These are phyloP conservation scores for Alternaria infectoria DNA, from an alignment of 2,329 filamentous ascomycete species.

Conservation along the genomic window DNA sequence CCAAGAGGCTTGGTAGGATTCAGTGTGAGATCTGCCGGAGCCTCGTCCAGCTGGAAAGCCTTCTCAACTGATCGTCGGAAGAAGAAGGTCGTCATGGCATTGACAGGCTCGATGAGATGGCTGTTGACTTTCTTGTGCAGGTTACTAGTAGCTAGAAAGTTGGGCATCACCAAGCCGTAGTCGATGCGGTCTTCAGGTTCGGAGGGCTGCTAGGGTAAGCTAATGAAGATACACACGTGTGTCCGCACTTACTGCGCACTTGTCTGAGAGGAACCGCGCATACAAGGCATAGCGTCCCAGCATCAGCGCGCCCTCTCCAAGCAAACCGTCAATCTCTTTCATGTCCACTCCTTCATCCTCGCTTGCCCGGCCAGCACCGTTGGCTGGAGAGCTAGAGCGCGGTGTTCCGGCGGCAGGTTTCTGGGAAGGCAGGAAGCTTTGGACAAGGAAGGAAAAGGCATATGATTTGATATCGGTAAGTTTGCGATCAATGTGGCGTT, in stretches of 20 bases:
- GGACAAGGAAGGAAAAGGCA: constrained; percentile 94
- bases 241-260: constrained; percentile 71
- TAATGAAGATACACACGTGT: background rate
- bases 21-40: constrained; percentile 78
- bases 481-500: constrained; percentile 80
- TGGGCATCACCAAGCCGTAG: constrained; percentile 68
- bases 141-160: constrained; percentile 78
- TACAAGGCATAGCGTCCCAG: constrained; percentile 92
- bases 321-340: constrained; percentile 88
- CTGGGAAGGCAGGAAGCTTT: constrained; percentile 83
- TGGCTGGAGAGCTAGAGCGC: constrained; percentile 77
- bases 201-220: constrained; percentile 32
- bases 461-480: constrained; percentile 97
- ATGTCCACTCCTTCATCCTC: constrained; percentile 96
- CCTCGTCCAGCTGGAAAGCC: constrained; percentile 94
- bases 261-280: constrained; percentile 83
- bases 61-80: constrained; percentile 96
- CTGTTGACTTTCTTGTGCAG: constrained; percentile 78
- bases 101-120: constrained; percentile 81
- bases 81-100: constrained; percentile 93
- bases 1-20: constrained; percentile 74
- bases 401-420: constrained; percentile 67
- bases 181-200: constrained; percentile 61
- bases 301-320: constrained; percentile 91
- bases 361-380: constrained; percentile 62